Conservation (phyloP, 2,329 filamentous ascomycete genomes). For the Domatiomyces catenatus region DNA sequence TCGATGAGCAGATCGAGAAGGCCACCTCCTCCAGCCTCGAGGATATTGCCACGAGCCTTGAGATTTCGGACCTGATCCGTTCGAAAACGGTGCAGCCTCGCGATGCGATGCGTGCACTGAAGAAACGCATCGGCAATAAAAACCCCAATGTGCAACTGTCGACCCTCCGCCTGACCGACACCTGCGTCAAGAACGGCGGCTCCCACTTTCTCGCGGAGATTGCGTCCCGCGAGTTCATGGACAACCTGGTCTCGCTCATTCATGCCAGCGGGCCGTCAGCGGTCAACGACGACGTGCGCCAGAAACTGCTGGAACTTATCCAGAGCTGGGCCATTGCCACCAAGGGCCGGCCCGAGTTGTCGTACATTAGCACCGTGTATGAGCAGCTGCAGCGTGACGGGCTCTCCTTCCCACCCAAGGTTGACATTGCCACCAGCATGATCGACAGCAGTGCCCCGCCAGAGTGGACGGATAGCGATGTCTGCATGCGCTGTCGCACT, state of each 20-base stretch:
- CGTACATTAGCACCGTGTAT: conserved; percentile 82
- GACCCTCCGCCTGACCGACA: conserved; percentile 92
- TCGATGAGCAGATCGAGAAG: conserved; percentile 94
- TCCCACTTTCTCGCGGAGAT: conserved; percentile 90
- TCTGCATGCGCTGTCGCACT: conserved; percentile 95
- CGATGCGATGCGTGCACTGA: conserved; percentile 94
- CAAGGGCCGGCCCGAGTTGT: conserved; percentile 65
- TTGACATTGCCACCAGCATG: conserved; percentile 87
- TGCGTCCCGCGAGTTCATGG: conserved; percentile 94
- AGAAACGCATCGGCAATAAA: conserved; percentile 86
- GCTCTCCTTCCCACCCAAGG: conserved; percentile 74
- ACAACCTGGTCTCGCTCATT: conserved; percentile 80
- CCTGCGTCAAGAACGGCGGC: conserved; percentile 96
- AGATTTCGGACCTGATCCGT: conserved; percentile 93
- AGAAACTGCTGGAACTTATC: conserved; percentile 82
- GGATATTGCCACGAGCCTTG: conserved; percentile 91
- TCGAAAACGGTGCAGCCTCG: conserved; percentile 96
- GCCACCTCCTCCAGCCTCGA: conserved; percentile 90
- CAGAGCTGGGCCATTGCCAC: conserved; percentile 87
- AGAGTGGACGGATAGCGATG: conserved; percentile 94
- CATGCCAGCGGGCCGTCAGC: conserved; percentile 60
- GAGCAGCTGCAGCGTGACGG: conserved; percentile 66
- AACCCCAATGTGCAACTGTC: conserved; percentile 95
- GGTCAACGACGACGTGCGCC: conserved; percentile 70
- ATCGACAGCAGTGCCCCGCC: conserved; percentile 91